Conservation (phyloP, 805 yeast genomes). For the Pichia rugopelliculosa region DNA sequence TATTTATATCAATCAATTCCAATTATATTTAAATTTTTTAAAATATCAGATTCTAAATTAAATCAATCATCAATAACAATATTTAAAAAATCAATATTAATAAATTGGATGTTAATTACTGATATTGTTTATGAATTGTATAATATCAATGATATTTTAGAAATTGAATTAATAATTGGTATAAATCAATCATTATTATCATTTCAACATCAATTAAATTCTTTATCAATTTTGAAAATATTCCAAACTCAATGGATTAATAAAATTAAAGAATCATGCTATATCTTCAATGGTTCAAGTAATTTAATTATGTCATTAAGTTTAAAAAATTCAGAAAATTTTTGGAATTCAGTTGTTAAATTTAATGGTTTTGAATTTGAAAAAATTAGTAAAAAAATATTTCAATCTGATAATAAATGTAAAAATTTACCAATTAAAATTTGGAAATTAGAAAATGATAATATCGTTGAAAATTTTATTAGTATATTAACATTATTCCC, state of each 20-base stretch:
- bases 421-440: slow-evolving; percentile 29
- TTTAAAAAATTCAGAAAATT: slow-evolving; percentile 44
- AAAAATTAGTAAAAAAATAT: slow-evolving; percentile 11
- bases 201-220: slow-evolving; percentile 12
- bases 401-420: slow-evolving; percentile 29
- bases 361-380: slow-evolving; percentile 21
- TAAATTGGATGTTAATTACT: not conserved
- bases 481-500: not conserved
- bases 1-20: slow-evolving; percentile 43
- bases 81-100: not conserved
- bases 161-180: not conserved
- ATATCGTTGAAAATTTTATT: not conserved
- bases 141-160: not conserved
- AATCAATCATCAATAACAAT: not conserved
- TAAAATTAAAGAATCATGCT: slow-evolving; percentile 77
- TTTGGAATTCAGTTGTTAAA: slow-evolving; percentile 43
- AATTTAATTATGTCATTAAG: slow-evolving; percentile 75
- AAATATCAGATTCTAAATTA: slow-evolving; percentile 26
- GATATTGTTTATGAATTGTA: not conserved
- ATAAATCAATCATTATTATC: slow-evolving; percentile 20
- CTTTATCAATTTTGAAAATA: slow-evolving; percentile 10
- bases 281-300: slow-evolving; percentile 66
- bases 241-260: slow-evolving; percentile 58
- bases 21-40: slow-evolving; percentile 33
- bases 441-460: slow-evolving; percentile 6